phyloP scores from a whole-genome alignment of 345 rosid species.

The Dovyalis caffra region DNA sequence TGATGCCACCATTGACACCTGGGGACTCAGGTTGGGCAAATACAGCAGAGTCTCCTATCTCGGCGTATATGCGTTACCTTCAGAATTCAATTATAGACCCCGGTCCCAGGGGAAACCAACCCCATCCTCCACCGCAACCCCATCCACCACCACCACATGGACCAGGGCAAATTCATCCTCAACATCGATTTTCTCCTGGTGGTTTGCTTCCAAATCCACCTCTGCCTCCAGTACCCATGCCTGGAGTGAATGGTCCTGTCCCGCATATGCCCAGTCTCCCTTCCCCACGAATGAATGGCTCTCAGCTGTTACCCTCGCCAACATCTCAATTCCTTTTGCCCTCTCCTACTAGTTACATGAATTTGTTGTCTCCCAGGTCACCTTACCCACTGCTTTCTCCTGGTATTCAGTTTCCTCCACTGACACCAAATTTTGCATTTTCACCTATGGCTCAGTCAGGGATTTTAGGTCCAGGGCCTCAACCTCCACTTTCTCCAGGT shows the following conservation, averaged over 20 bases:
- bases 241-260: constrained; percentile 56
- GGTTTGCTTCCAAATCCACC: constrained; percentile 53
- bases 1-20: constrained; percentile 35
- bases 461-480: constrained; percentile 70
- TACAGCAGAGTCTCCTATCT: constrained; percentile 75
- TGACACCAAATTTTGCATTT: constrained; percentile 71
- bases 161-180: constrained; percentile 37
- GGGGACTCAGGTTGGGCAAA: constrained; percentile 50
- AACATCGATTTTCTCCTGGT: constrained; percentile 40
- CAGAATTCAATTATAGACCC: constrained; percentile 53
- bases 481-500: constrained; percentile 78
- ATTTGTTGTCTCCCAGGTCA: constrained; percentile 66
- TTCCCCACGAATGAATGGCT: constrained; percentile 60
- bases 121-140: constrained; percentile 24
- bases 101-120: constrained; percentile 47
- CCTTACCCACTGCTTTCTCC: constrained; percentile 77
- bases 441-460: constrained; percentile 68
- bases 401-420: constrained; percentile 70
- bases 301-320: constrained; percentile 68
- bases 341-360: constrained; percentile 62
- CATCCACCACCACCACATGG: constrained; percentile 19
- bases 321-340: constrained; percentile 76
- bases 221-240: constrained; percentile 46
- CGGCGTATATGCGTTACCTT: constrained; percentile 84
- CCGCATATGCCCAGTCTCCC: constrained; percentile 50